Evolutionary conservation across 352 stramenopile genomes (phyloP).

Genomic region (Globisporangium polare): DNA sequence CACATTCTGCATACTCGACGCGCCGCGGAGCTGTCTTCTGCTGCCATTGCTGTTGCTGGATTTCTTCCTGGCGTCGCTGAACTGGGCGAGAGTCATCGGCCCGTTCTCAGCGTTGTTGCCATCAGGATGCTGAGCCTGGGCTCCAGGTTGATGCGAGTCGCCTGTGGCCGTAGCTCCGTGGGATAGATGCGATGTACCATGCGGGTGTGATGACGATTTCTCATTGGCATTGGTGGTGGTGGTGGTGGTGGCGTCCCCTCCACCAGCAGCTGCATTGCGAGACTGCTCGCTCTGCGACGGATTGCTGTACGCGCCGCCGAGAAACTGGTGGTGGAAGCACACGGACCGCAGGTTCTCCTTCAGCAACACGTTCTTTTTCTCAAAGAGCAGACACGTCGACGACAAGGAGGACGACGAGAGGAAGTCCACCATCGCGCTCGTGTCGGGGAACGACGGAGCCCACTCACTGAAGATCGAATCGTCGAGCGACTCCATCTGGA

Average conservation of each 20-base stretch:
- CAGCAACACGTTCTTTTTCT: constrained; percentile 32
- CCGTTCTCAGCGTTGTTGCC: constrained; percentile 16
- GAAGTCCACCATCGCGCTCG: constrained; percentile 29
- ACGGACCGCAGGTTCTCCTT: constrained; percentile 26
- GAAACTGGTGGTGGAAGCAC: constrained; percentile 30
- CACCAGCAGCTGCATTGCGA: not conserved
- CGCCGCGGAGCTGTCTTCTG: constrained; percentile 14
- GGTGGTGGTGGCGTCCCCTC: not conserved
- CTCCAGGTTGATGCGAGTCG: not conserved
- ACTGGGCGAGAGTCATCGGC: constrained; percentile 32
- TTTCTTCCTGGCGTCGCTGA: constrained; percentile 27
- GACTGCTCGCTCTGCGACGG: not conserved
- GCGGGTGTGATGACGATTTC: not conserved
- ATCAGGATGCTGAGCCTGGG: not conserved
- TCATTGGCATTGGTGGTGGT: not conserved
- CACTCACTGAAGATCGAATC: constrained; percentile 25
- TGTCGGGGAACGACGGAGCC: constrained; percentile 42
- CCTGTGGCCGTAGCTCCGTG: not conserved
- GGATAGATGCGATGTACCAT: not conserved
- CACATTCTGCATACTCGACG: constrained; percentile 5
- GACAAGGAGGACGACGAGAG: constrained; percentile 18
- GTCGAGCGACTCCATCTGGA: constrained; percentile 29
- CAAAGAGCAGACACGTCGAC: constrained; percentile 26
- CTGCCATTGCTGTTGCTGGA: constrained; percentile 18
- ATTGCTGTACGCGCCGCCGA: constrained; percentile 8